Evolutionary conservation across 2,329 filamentous ascomycete species (phyloP).

Genomic region (Hirsutella rhossiliensis): DNA sequence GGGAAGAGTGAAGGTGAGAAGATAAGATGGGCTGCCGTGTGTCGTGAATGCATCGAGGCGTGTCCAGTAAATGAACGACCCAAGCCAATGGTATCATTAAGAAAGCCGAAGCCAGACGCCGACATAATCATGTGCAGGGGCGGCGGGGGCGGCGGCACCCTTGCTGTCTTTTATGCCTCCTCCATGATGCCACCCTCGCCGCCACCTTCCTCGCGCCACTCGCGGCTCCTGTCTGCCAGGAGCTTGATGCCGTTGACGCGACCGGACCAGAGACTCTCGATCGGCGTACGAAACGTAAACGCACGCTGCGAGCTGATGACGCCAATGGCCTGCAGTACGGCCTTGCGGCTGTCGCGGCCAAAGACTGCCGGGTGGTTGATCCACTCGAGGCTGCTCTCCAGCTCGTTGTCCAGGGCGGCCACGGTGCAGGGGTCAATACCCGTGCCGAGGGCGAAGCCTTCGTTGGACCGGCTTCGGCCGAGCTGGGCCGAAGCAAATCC

Average conservation of each 20-base stretch:
- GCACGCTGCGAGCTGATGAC: constrained; percentile 91
- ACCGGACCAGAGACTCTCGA: constrained; percentile 80
- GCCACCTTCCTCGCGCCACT: constrained; percentile 81
- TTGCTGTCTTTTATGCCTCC: constrained; percentile 31
- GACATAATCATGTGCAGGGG: neutral
- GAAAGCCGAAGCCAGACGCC: neutral
- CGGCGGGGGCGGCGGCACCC: neutral
- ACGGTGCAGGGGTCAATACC: constrained; percentile 81
- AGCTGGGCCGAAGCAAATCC: constrained; percentile 30
- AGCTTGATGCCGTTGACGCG: constrained; percentile 71
- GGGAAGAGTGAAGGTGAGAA: too few relatives aligned
- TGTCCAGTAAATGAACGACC: neutral
- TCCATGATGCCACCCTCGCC: constrained; percentile 56
- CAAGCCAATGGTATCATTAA: too few relatives aligned
- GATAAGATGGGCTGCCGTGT: neutral
- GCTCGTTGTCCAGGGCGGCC: constrained; percentile 75
- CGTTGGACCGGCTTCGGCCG: constrained; percentile 40
- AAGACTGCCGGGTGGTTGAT: constrained; percentile 96
- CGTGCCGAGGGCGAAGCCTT: constrained; percentile 46
- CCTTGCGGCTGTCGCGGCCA: constrained; percentile 84
- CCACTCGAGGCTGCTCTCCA: constrained; percentile 89
- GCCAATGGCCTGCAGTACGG: constrained; percentile 89
- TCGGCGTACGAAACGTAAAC: constrained; percentile 83
- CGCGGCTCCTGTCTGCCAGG: constrained; percentile 71
- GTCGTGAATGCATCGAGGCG: neutral